Evolutionary conservation across 2,329 filamentous ascomycete genomes (phyloP), one percentile per base, ranked within the genome.

Genomic region (Cladosporium sp.): DNA sequence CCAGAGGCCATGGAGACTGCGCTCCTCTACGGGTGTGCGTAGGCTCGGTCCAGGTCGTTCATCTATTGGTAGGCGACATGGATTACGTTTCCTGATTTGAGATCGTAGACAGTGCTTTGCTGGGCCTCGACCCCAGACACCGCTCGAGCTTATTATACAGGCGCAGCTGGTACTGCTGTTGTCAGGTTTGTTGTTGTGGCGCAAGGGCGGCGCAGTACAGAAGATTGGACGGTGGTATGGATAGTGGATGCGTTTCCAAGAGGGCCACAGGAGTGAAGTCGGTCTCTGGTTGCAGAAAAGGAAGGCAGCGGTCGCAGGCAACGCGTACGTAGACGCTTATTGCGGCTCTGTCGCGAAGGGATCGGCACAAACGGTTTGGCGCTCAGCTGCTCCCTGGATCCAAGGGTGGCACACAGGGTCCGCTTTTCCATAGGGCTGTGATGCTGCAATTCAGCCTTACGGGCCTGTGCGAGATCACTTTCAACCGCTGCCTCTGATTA

Each of bases 1-100:
- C 80, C 79, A 71, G 81, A 81, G 78, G 82, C 80, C 82, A 83
- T 85, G 68, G 68, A 69, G 64, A 67, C 67, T 31, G 61, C 67
- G 37, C 37, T 52, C 65, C 60, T 56, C 29, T 65, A 33, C 28
- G 52, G 28, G 40, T 50, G 40, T 50, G 40, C 12, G 60, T 50
- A 33, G 40, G 61, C 53, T 31, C 28, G 37, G 29, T 29, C n/a
- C 40, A 29, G 5, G 53, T 40, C 18, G n/a, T n/a, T 60, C 53
- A 59, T 59, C 46, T 49, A 40, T 31, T 35, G 49, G 49, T 40
- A 26, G 60, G 14, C 49, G 60, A 49, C 60, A 55, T 62, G 33
- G n/a, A 23, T 40, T 26, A 12, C 55, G 55, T 57, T 40, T 57
- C 12, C 55, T 57, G 31, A 57, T 26, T 53, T 53, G 23, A 26